Evolutionary conservation across 2,329 filamentous ascomycete genomes (phyloP).

Genomic region (Colletotrichum navitas): DNA sequence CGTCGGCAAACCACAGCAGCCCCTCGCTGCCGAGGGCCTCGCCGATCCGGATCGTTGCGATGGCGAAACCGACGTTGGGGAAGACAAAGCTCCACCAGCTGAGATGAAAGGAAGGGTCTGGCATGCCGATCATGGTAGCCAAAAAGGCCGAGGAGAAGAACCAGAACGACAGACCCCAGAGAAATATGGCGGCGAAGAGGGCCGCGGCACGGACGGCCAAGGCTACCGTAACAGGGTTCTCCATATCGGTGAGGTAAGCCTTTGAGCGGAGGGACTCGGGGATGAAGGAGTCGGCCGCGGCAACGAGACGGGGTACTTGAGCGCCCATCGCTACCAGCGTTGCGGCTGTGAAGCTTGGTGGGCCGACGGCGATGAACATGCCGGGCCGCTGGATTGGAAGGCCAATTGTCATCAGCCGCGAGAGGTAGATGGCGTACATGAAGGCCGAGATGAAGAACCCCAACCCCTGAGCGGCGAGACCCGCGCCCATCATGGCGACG

Average conservation of each 20-base stretch:
- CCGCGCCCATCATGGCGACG: conserved; percentile 67
- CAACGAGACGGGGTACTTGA: conserved; percentile 27
- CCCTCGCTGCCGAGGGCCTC: conserved; percentile 60
- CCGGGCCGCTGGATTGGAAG: conserved; percentile 69
- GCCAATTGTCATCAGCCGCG: conserved; percentile 67
- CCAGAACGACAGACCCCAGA: conserved; percentile 56
- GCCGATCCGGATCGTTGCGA: conserved; percentile 66
- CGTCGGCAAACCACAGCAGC: conserved; percentile 62
- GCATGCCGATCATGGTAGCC: conserved; percentile 56
- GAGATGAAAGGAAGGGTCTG: conserved; percentile 52
- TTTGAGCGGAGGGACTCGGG: conserved; percentile 26
- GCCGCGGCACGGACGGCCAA: conserved; percentile 34
- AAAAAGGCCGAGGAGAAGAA: conserved; percentile 64
- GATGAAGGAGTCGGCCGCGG: conserved; percentile 23
- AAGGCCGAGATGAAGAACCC: conserved; percentile 69
- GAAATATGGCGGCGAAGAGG: conserved; percentile 44
- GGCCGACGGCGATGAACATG: conserved; percentile 75
- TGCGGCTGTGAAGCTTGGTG: conserved; percentile 62
- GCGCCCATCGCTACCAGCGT: conserved; percentile 45
- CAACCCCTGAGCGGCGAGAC: conserved; percentile 71
- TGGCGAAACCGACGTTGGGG: conserved; percentile 68
- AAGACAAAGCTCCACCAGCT: conserved; percentile 75
- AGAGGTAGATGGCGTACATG: conserved; percentile 71
- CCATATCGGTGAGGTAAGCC: conserved; percentile 32
- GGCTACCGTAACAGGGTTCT: conserved; percentile 30